Percentiles rank a stretch among this genome's conserved stretches.
Conservation (phyloP, 2,329 filamentous ascomycete genomes). For the Colletotrichum sp. region DNA sequence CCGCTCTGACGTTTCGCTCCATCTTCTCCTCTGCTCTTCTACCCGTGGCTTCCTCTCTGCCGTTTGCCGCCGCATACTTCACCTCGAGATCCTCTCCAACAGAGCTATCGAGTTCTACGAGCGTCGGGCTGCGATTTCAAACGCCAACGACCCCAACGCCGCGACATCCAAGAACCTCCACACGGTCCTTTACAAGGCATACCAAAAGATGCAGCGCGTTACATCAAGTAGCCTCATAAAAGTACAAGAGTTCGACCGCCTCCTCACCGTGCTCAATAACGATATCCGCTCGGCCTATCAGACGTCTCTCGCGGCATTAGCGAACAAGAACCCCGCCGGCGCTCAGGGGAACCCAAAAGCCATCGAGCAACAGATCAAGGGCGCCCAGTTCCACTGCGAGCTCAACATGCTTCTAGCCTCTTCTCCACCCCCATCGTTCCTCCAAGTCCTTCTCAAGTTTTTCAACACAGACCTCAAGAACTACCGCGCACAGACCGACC, state of each 20-base stretch:
- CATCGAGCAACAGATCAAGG: conserved; percentile 48
- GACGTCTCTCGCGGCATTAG: conserved; percentile 46
- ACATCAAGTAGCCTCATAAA: conserved; percentile 59
- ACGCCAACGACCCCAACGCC: conserved; percentile 35
- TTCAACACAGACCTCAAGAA: conserved; percentile 64
- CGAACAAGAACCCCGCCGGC: conserved; percentile 49
- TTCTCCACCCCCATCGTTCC: conserved; percentile 50
- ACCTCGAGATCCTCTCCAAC: conserved; percentile 56
- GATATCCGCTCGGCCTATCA: conserved; percentile 59
- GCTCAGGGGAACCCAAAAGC: conserved; percentile 42
- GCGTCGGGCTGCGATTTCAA: conserved; percentile 37
- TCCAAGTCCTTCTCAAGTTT: conserved; percentile 66
- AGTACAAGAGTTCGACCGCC: conserved; percentile 65
- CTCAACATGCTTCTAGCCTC: conserved; percentile 55
- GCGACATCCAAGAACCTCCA: conserved; percentile 44
- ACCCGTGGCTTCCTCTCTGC: conserved; percentile 75
- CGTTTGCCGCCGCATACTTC: conserved; percentile 66
- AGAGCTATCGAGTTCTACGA: conserved; percentile 58
- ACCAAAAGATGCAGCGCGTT: conserved; percentile 58
- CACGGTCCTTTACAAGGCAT: conserved; percentile 60
- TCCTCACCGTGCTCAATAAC: conserved; percentile 54
- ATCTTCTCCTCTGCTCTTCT: conserved; percentile 74
- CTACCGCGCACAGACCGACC: conserved; percentile 66
- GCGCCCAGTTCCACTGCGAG: conserved; percentile 54
- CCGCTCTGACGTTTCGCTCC: conserved; percentile 62